Evolutionary conservation across 2,329 filamentous ascomycete species (phyloP).

Genomic region (Fusarium tanahbumbuense): DNA sequence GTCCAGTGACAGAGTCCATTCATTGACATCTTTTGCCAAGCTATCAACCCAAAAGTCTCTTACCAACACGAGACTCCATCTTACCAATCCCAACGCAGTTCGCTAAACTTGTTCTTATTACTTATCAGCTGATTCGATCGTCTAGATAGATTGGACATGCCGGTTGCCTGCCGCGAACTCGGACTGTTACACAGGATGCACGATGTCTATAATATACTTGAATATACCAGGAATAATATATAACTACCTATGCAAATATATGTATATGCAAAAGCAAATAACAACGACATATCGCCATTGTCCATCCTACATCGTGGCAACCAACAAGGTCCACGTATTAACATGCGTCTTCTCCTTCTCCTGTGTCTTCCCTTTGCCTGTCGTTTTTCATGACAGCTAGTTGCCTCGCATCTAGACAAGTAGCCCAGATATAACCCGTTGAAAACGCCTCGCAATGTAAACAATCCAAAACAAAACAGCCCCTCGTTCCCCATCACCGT

Average conservation of each 20-base stretch:
- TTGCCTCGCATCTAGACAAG: constrained; percentile 12
- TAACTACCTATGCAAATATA: constrained; percentile 36
- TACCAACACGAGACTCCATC: constrained; percentile 18
- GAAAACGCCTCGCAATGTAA: constrained; percentile 43
- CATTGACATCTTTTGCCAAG: constrained; percentile 29
- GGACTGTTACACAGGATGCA: neutral
- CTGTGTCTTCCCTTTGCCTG: constrained; percentile 11
- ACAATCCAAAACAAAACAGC: constrained; percentile 23
- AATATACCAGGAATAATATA: constrained; percentile 19
- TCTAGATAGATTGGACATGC: neutral
- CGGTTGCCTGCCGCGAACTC: neutral
- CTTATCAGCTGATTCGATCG: neutral
- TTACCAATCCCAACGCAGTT: constrained; percentile 14
- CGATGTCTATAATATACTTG: neutral
- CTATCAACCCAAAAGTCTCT: constrained; percentile 23
- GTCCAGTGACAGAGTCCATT: constrained; percentile 11
- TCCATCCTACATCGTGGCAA: constrained; percentile 5
- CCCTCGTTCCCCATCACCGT: constrained; percentile 9
- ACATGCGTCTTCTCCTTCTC: constrained; percentile 15
- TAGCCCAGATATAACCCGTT: constrained; percentile 25
- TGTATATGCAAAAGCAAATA: constrained; percentile 30
- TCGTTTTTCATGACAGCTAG: constrained; percentile 23
- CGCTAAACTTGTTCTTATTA: neutral
- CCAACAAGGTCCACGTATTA: constrained; percentile 28
- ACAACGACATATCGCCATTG: constrained; percentile 13